These are phyloP conservation scores for Cytospora paraplurivora DNA, from an alignment of 2,329 filamentous ascomycete genomes.

Conservation along the genomic window DNA sequence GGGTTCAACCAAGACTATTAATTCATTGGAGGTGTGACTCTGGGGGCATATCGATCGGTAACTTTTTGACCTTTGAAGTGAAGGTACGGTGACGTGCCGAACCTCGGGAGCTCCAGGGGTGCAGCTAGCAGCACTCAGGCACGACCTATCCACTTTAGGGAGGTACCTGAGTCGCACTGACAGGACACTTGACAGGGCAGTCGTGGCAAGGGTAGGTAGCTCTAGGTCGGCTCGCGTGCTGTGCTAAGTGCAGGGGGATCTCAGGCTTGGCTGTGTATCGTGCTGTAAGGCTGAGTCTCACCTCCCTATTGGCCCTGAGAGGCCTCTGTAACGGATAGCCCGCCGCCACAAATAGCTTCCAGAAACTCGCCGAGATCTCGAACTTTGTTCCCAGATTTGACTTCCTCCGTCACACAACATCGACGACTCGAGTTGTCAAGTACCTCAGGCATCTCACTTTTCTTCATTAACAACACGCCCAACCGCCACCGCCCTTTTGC, in stretches of 20 bases:
- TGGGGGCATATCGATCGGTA: not conserved
- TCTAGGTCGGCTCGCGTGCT: constrained; percentile 5
- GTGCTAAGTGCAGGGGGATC: not conserved
- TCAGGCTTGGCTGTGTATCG: not conserved
- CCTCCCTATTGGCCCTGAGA: not conserved
- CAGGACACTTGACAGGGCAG: not conserved
- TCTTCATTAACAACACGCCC: not conserved
- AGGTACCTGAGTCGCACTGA: not conserved
- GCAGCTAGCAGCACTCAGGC: not conserved
- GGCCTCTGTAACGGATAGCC: constrained; percentile 4
- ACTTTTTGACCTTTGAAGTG: not conserved
- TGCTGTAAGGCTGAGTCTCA: constrained; percentile 19
- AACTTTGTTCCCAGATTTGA: constrained; percentile 1
- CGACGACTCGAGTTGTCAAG: not conserved
- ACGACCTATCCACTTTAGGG: not conserved
- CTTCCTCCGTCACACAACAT: constrained; percentile 5
- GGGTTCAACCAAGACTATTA: not conserved
- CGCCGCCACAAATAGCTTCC: constrained; percentile 1
- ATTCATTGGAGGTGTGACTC: not conserved
- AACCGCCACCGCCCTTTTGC: too few relatives aligned
- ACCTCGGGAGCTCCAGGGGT: not conserved
- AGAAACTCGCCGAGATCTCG: constrained; percentile 6
- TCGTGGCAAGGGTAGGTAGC: not conserved
- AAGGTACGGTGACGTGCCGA: not conserved
- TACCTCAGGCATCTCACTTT: not conserved